Evolutionary conservation across 1,139 yeast genomes (phyloP), one percentile per base, ranked within the genome.

Genomic region (Wickerhamomyces sp.): DNA sequence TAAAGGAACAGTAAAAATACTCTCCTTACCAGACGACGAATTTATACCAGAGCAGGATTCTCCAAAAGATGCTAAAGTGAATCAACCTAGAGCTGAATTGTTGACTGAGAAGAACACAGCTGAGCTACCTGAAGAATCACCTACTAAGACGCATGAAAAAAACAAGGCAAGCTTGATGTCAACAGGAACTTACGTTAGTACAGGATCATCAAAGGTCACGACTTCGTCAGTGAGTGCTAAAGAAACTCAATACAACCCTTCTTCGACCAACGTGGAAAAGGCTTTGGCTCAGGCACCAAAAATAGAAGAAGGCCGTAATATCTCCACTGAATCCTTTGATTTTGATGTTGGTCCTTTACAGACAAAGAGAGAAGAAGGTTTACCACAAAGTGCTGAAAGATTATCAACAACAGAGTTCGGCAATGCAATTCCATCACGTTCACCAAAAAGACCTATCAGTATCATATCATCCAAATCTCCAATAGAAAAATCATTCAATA

Each of bases 381-480:
- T 39, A 2, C 35, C 37, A 14, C 27, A 32, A 13, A 16, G 18
- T 4, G 18, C 46, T 5, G 56, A 50, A 13, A 39, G 47, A 20
- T 33, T 40, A 12, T 17, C 20, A 10, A 35, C 46, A 3, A 47
- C 48, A 7, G 24, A 40, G 8, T 26, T 49, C 3, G 48, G 45
- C 25, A 47, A 43, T 8, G 36, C 54, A 2, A 48, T 54, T 33
- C 58, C 58, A 12, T 49, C 58, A n/a, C 48, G 58, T 40, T 52
- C 58, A 1, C 51, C 50, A 37, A 41, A 43, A 9, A 52, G 58
- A 48, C 58, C 58, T 15, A 31, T 48, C 7, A 40, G 45, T 28
- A 27, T 32, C 2, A 25, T 36, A 4, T 28, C 28, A 12, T 15
- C 32, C 3, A 36, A 24, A 3, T 5, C 31, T 22, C 35, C 33